Conservation (phyloP, 2,329 filamentous ascomycete genomes). For the Rhinocladiella mackenziei region DNA sequence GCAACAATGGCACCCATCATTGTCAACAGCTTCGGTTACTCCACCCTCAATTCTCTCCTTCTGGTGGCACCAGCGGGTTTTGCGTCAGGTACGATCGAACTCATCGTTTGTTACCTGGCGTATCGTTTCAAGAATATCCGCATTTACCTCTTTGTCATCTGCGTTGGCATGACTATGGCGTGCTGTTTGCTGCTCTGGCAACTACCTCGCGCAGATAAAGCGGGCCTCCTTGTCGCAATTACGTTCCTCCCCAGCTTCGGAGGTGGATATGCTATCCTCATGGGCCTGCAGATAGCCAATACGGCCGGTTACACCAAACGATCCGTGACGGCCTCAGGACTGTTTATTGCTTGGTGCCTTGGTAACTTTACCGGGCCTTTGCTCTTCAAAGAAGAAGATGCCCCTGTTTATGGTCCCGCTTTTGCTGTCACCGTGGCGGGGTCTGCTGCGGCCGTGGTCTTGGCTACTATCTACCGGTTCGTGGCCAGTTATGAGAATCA, state of each 20-base stretch:
- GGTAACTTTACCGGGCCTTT: conserved; percentile 54
- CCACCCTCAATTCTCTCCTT: conserved; percentile 34
- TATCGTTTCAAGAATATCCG: conserved; percentile 31
- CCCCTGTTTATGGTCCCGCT: conserved; percentile 49
- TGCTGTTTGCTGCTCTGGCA: conserved; percentile 36
- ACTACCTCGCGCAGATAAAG: conserved; percentile 32
- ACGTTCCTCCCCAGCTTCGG: conserved; percentile 35
- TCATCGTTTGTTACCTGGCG: conserved; percentile 32
- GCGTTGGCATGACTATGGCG: conserved; percentile 33
- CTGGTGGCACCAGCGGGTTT: conserved; percentile 38
- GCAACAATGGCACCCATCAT: conserved; percentile 36
- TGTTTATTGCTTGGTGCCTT: conserved; percentile 54
- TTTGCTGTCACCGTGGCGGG: too few species aligned
- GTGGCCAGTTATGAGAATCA: too few species aligned
- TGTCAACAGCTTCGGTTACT: conserved; percentile 39
- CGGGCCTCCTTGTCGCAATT: conserved; percentile 32
- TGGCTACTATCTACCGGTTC: too few species aligned
- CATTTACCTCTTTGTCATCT: conserved; percentile 37
- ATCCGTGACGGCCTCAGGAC: conserved; percentile 48
- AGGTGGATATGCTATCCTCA: conserved; percentile 35
- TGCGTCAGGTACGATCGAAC: conserved; percentile 31
- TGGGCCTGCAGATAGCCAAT: conserved; percentile 50
- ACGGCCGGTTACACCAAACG: conserved; percentile 56
- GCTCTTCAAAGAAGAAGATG: conserved; percentile 49
- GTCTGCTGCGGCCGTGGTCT: too few species aligned